Percentiles rank a stretch among this genome's conserved stretches.
These are phyloP conservation scores for Pichia sp. DNA, from an alignment of 1,139 yeast species.

Conservation along the genomic window DNA sequence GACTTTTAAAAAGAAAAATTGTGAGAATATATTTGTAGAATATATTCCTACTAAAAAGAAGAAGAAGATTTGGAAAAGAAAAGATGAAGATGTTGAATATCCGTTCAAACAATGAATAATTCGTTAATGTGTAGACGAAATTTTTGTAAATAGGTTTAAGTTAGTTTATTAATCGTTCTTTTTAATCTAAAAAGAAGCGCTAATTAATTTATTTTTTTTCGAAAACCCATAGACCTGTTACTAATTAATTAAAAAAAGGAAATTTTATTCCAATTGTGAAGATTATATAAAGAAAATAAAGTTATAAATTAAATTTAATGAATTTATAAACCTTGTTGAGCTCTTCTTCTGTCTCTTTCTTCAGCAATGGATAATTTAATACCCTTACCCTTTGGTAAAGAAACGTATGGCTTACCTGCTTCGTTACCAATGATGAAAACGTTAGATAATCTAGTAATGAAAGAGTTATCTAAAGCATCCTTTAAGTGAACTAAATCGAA, in stretches of 20 bases:
- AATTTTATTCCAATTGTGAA: slow-evolving; percentile 8
- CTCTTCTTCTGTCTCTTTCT: slow-evolving; percentile 99
- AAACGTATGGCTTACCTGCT: slow-evolving; percentile 94
- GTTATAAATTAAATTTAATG: slow-evolving; percentile 7
- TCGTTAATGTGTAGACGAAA: neutral
- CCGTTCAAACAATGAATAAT: slow-evolving; percentile 51
- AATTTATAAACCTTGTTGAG: slow-evolving; percentile 46
- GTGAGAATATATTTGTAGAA: slow-evolving; percentile 84
- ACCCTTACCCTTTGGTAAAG: slow-evolving; percentile 99
- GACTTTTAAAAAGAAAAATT: slow-evolving; percentile 63
- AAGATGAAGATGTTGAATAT: slow-evolving; percentile 70
- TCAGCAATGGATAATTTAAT: slow-evolving; percentile 95
- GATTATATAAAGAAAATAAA: slow-evolving; percentile 6
- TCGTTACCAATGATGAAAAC: slow-evolving; percentile 93
- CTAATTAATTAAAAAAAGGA: slow-evolving; percentile 10
- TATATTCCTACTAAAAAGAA: slow-evolving; percentile 76
- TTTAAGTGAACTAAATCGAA: slow-evolving; percentile 98
- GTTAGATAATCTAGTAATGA: slow-evolving; percentile 96
- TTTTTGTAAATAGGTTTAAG: slow-evolving; percentile 1
- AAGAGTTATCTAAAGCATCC: slow-evolving; percentile 95
- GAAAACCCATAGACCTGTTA: slow-evolving; percentile 11
- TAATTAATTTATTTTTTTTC: neutral
- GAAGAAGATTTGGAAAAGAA: slow-evolving; percentile 88
- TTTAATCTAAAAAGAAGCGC: neutral
- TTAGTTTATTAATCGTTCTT: neutral